Conservation (phyloP, 345 rosid species). For the Hibiscus trionum region DNA sequence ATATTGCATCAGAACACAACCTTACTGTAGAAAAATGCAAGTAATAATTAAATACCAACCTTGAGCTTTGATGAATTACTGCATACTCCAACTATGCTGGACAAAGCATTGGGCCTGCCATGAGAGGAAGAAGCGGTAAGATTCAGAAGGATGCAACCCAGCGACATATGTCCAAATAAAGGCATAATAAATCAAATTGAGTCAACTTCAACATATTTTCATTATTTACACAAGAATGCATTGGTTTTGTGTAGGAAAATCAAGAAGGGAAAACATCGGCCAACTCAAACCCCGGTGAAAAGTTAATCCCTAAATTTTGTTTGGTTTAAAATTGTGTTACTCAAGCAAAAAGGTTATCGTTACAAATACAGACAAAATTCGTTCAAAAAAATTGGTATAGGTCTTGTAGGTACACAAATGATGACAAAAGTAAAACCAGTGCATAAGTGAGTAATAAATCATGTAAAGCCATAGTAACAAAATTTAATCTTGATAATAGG, state of each 20-base stretch:
- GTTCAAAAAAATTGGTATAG: neutral
- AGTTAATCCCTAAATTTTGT: neutral
- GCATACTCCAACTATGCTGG: conserved; percentile 26
- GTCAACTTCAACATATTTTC: neutral
- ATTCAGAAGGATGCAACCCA: conserved; percentile 6
- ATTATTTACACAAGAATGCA: too few species aligned
- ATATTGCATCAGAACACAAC: conserved; percentile 17
- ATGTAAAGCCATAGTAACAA: neutral
- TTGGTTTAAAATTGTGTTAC: neutral
- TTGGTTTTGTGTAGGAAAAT: neutral
- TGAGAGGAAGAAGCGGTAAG: neutral
- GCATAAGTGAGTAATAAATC: neutral
- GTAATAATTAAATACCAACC: conserved; percentile 34
- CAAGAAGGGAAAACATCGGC: neutral
- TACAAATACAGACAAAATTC: neutral
- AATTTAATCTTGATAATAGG: neutral
- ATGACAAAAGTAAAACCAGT: neutral
- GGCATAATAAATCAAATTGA: conserved; percentile 1
- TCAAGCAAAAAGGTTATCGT: neutral
- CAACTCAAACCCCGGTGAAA: conserved; percentile 8
- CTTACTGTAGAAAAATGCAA: neutral
- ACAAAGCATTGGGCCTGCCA: conserved; percentile 41
- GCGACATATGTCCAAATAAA: conserved; percentile 7
- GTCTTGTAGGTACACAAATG: neutral
- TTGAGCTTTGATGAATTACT: conserved; percentile 32